phyloP scores from a whole-genome alignment of 306 rosid genomes.

The Pterocarpus macrocarpus region DNA sequence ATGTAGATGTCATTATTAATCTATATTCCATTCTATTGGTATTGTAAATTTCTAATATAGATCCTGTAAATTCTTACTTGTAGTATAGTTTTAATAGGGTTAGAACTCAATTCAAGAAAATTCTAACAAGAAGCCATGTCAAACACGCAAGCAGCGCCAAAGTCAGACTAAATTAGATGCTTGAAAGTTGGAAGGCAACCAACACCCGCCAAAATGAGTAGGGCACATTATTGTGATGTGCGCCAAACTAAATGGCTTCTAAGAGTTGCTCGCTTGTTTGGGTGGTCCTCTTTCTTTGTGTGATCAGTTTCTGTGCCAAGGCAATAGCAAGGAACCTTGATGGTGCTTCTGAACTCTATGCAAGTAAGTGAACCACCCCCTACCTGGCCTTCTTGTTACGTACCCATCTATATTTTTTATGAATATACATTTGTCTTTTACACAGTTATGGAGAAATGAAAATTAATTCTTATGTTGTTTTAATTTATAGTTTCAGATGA shows the following conservation, averaged over 20 bases:
- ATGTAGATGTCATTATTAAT: too few species aligned
- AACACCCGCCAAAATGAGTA: background rate
- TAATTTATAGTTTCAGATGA: background rate
- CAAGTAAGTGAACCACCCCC: constrained; percentile 1
- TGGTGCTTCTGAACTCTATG: background rate
- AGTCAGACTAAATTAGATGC: background rate
- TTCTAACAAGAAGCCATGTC: background rate
- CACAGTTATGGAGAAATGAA: background rate
- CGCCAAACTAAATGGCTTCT: constrained; percentile 17
- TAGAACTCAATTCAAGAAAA: too few species aligned
- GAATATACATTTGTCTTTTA: too few species aligned
- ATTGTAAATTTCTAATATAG: too few species aligned
- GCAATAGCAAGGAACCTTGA: constrained; percentile 23
- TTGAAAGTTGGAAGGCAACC: too few species aligned
- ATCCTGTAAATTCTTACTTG: too few species aligned
- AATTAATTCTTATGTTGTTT: too few species aligned
- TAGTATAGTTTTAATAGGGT: too few species aligned
- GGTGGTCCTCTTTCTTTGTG: constrained; percentile 30
- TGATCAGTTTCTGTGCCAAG: constrained; percentile 19
- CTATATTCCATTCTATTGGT: too few species aligned
- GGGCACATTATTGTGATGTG: background rate
- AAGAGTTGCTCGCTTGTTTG: constrained; percentile 17
- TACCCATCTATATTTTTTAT: too few species aligned
- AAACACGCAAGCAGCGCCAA: background rate
- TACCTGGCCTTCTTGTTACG: background rate